Evolutionary conservation across 2,329 filamentous ascomycete genomes (phyloP).

Genomic region (Colletotrichum shisoi): DNA sequence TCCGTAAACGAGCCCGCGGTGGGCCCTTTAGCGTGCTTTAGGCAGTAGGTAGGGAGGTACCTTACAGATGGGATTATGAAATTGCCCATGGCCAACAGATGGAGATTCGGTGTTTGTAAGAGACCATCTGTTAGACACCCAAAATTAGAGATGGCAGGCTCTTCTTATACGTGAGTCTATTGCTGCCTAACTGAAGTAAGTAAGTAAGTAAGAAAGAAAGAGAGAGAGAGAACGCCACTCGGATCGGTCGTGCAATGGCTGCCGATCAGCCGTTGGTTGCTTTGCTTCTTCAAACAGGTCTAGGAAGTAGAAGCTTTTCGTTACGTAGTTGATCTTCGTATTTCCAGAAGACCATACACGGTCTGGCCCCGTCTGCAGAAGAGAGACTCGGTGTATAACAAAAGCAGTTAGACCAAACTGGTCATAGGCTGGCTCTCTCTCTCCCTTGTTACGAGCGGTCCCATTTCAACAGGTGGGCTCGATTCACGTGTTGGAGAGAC

Average conservation of each 20-base stretch:
- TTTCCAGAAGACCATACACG: background rate
- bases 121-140: too few relatives aligned
- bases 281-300: background rate
- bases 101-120: background rate
- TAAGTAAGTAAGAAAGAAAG: too few relatives aligned
- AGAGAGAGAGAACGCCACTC: too few relatives aligned
- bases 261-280: background rate
- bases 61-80: conserved; percentile 4
- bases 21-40: background rate
- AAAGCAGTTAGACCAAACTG: background rate
- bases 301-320: too few relatives aligned
- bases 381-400: background rate
- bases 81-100: background rate
- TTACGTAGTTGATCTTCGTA: background rate
- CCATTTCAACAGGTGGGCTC: conserved; percentile 1
- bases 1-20: conserved; percentile 17
- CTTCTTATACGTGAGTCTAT: too few relatives aligned
- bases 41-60: background rate
- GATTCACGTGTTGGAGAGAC: background rate
- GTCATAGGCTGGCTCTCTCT: background rate
- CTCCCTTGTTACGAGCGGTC: background rate
- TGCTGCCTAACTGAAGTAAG: too few relatives aligned
- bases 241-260: background rate
- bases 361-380: background rate
- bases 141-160: too few relatives aligned